These are phyloP conservation scores for Domatiomyces globalis DNA, from an alignment of 2,329 filamentous ascomycete genomes.

Conservation along the genomic window DNA sequence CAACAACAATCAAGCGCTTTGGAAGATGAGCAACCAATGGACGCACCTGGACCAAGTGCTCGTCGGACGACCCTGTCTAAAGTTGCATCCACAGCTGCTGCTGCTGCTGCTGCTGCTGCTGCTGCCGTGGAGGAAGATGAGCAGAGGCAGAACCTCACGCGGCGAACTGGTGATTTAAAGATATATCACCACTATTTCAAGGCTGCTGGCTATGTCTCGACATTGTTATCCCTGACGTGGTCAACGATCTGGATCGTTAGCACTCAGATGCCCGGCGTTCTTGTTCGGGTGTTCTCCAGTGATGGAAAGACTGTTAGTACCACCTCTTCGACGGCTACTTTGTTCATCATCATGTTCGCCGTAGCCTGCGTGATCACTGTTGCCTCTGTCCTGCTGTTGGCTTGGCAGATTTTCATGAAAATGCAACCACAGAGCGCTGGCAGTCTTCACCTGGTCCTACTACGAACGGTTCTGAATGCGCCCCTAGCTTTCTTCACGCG, in stretches of 20 bases:
- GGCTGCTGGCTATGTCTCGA: not conserved
- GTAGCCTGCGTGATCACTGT: not conserved
- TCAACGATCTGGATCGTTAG: not conserved
- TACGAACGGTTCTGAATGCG: constrained; percentile 34
- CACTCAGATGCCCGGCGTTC: constrained; percentile 1
- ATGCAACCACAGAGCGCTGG: constrained; percentile 37
- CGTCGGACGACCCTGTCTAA: constrained; percentile 20
- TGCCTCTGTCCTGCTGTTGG: constrained; percentile 28
- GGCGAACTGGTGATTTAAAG: constrained; percentile 2
- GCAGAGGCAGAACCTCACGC: not conserved
- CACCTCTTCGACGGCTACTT: constrained; percentile 1
- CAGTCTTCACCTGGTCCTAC: constrained; percentile 34
- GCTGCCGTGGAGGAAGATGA: not conserved
- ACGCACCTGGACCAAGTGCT: too few species aligned
- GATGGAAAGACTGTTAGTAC: not conserved
- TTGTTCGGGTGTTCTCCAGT: constrained; percentile 3
- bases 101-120: too few species aligned
- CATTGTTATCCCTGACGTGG: constrained; percentile 1
- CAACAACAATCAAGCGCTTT: not conserved
- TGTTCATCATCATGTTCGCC: constrained; percentile 1
- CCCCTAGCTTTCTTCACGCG: constrained; percentile 30
- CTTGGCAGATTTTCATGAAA: constrained; percentile 28
- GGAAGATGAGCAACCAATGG: not conserved
- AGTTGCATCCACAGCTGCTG: constrained; percentile 20
- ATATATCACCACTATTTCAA: constrained; percentile 4